Evolutionary conservation across 1,284 basidiomycete genomes (phyloP).

Genomic region (Kalmanozyma brasiliensis): DNA sequence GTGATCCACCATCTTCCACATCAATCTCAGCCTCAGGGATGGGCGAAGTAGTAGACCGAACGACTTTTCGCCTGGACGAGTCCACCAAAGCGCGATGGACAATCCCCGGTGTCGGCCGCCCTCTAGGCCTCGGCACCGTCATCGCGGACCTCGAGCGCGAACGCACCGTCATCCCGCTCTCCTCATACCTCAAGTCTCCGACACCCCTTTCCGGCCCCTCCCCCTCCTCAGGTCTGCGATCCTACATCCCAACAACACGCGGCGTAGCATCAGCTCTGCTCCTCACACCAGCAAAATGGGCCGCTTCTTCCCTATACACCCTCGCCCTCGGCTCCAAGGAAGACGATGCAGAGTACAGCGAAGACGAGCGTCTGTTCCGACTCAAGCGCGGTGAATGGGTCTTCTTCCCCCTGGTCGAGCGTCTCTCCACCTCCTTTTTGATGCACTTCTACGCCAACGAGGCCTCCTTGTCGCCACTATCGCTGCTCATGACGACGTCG

Average conservation of each 20-base stretch:
- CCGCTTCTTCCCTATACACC: slow-evolving; percentile 75
- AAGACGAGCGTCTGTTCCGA: slow-evolving; percentile 69
- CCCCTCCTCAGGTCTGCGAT: slow-evolving; percentile 1
- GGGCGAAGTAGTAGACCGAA: slow-evolving; percentile 2
- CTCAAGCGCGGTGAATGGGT: slow-evolving; percentile 78
- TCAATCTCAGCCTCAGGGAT: not conserved
- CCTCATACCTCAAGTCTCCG: slow-evolving; percentile 74
- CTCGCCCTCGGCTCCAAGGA: slow-evolving; percentile 72
- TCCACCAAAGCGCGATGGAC: slow-evolving; percentile 40
- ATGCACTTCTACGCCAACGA: slow-evolving; percentile 13
- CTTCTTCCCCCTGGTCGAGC: slow-evolving; percentile 75
- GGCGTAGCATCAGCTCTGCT: slow-evolving; percentile 23
- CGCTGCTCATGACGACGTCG: slow-evolving; percentile 21
- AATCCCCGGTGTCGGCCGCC: slow-evolving; percentile 75
- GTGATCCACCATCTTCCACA: not conserved
- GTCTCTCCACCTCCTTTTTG: slow-evolving; percentile 13
- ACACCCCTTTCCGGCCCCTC: slow-evolving; percentile 76
- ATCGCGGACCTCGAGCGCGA: slow-evolving; percentile 68
- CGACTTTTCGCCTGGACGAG: slow-evolving; percentile 74
- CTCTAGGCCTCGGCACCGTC: slow-evolving; percentile 81
- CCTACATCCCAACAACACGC: slow-evolving; percentile 22
- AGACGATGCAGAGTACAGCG: slow-evolving; percentile 71
- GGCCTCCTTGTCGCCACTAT: slow-evolving; percentile 37
- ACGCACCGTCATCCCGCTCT: slow-evolving; percentile 71
- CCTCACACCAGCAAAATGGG: slow-evolving; percentile 72